Conservation (phyloP, 2,329 filamentous ascomycete genomes). For the Sporothrix brasiliensis region DNA sequence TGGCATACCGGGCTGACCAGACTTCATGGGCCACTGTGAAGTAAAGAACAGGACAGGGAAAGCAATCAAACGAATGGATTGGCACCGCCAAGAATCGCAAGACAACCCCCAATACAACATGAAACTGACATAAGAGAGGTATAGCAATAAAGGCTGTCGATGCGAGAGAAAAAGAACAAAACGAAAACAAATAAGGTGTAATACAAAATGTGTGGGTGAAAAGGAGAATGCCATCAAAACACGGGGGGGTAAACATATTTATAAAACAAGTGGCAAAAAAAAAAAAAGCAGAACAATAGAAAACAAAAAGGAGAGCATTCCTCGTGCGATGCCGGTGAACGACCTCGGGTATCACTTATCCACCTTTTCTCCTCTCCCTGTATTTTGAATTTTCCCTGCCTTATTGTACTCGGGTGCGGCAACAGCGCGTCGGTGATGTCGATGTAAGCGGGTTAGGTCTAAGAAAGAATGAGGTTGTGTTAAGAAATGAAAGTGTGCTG, state of each 20-base stretch:
- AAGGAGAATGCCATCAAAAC: not conserved
- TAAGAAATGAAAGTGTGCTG: slow-evolving; percentile 11
- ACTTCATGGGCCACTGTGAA: not conserved
- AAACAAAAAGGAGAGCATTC: slow-evolving; percentile 32
- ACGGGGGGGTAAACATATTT: slow-evolving; percentile 10
- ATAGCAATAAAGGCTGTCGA: slow-evolving; percentile 17
- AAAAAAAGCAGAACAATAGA: slow-evolving; percentile 22
- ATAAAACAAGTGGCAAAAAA: slow-evolving; percentile 19
- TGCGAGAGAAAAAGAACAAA: not conserved
- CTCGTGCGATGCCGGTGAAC: slow-evolving; percentile 34
- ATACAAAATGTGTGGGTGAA: not conserved
- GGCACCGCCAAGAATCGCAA: not conserved
- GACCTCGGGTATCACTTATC: slow-evolving; percentile 36
- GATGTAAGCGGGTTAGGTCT: not conserved
- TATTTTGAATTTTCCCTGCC: not conserved
- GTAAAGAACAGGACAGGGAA: not conserved
- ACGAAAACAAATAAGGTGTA: not conserved
- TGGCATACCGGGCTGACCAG: not conserved
- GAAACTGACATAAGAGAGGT: slow-evolving; percentile 28
- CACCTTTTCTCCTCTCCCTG: slow-evolving; percentile 29
- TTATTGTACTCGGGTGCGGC: slow-evolving; percentile 15
- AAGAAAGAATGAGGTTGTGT: not conserved
- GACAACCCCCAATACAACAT: not conserved
- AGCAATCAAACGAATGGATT: not conserved
- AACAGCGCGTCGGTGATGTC: slow-evolving; percentile 23